Evolutionary conservation across 2,329 filamentous ascomycete species (phyloP).

Genomic region (Fusarium denticulatum): DNA sequence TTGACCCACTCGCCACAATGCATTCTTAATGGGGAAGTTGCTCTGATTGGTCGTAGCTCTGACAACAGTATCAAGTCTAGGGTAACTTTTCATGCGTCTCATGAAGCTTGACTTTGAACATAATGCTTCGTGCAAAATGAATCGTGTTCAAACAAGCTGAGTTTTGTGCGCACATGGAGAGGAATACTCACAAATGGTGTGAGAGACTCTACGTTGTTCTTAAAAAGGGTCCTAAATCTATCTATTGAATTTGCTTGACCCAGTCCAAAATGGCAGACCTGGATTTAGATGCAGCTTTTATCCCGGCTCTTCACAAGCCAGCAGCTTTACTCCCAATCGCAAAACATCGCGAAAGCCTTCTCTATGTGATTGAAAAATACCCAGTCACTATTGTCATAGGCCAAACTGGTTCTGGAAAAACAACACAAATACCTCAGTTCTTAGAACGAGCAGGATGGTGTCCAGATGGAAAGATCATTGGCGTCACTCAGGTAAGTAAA

Average conservation of each 20-base stretch:
- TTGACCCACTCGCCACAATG: conserved; percentile 50
- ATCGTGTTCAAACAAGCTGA: neutral
- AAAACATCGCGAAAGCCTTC: conserved; percentile 78
- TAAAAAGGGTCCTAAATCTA: too few relatives aligned
- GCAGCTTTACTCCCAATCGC: conserved; percentile 86
- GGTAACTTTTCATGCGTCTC: conserved; percentile 15
- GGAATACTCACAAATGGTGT: neutral
- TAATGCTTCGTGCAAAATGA: neutral
- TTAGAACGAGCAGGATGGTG: conserved; percentile 92
- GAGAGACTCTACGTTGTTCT: neutral
- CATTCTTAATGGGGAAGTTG: neutral
- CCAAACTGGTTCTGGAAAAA: conserved; percentile 95
- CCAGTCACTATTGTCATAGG: conserved; percentile 90
- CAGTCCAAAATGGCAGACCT: conserved; percentile 62
- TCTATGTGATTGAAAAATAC: conserved; percentile 87
- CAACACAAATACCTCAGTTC: conserved; percentile 94
- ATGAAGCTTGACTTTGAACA: neutral
- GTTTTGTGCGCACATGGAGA: neutral
- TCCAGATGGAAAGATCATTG: conserved; percentile 81
- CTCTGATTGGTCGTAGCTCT: conserved; percentile 20
- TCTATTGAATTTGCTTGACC: neutral
- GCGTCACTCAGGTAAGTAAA: conserved; percentile 81
- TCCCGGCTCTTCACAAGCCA: conserved; percentile 88
- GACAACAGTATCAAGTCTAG: conserved; percentile 15
- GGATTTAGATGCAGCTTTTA: conserved; percentile 68